Percentiles rank a stretch among this genome's conserved stretches.
These are phyloP conservation scores for Excoecaria cochinchinensis DNA, from an alignment of 345 rosid species.

Conservation along the genomic window DNA sequence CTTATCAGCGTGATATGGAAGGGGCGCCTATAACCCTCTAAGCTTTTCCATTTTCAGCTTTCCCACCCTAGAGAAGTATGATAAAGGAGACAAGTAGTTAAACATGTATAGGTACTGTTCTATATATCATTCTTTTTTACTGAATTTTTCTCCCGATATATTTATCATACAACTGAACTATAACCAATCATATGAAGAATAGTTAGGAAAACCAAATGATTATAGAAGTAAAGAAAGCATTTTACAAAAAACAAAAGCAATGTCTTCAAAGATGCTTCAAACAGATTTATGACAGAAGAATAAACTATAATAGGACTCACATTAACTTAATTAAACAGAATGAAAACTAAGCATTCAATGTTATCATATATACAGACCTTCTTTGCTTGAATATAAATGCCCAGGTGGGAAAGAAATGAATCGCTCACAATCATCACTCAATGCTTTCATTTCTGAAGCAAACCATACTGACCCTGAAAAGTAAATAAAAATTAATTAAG, in stretches of 20 bases:
- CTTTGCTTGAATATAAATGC: conserved; percentile 82
- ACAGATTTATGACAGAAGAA: not conserved
- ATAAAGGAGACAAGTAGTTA: not conserved
- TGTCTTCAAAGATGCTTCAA: not conserved
- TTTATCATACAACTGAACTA: conserved; percentile 1
- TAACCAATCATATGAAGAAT: not conserved
- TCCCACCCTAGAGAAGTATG: not conserved
- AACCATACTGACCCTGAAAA: conserved; percentile 77
- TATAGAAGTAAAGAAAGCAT: not conserved
- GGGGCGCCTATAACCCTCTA: no score
- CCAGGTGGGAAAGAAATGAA: conserved; percentile 74
- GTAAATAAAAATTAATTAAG: conserved; percentile 14
- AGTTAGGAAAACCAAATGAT: not conserved
- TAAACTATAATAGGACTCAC: not conserved
- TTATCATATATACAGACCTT: conserved; percentile 47
- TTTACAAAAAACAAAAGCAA: not conserved
- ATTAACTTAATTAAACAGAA: conserved; percentile 6
- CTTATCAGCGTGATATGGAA: not conserved
- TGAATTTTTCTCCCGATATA: not conserved
- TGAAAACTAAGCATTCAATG: not conserved
- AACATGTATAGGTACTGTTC: conserved; percentile 2
- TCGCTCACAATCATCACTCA: conserved; percentile 80
- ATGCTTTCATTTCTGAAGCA: conserved; percentile 94
- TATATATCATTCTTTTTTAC: not conserved
- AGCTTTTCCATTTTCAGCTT: not conserved